phyloP scores from a whole-genome alignment of 2,329 filamentous ascomycete genomes.

The Xylariales sp. region DNA sequence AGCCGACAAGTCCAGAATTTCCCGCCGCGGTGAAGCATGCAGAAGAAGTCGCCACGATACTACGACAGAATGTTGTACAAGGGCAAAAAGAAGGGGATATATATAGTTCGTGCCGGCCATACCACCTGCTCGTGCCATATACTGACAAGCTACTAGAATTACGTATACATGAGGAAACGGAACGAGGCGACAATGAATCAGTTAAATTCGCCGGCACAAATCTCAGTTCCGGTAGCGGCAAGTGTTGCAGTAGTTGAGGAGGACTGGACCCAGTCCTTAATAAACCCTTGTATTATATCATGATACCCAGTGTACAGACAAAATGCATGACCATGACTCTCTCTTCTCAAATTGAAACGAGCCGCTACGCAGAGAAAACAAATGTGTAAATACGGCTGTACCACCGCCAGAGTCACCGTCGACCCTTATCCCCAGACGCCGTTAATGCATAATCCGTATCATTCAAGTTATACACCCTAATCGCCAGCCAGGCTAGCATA shows the following conservation, averaged over 20 bases:
- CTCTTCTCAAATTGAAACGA: conserved; percentile 16
- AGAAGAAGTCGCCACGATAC: conserved; percentile 81
- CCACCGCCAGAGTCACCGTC: conserved; percentile 16
- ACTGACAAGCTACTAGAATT: conserved; percentile 67
- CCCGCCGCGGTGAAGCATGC: conserved; percentile 79
- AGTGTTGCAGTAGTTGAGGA: conserved; percentile 44
- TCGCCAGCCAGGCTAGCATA: conserved; percentile 90
- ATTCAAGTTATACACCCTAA: conserved; percentile 55
- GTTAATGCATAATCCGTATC: conserved; percentile 43
- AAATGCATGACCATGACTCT: conserved; percentile 36
- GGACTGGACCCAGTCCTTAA: conserved; percentile 9
- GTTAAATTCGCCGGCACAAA: conserved; percentile 71
- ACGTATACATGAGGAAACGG: conserved; percentile 89
- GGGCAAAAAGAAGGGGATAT: conserved; percentile 68
- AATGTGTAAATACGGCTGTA: conserved; percentile 33
- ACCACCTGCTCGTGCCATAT: neutral
- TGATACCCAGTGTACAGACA: conserved; percentile 47
- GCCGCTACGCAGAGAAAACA: conserved; percentile 32
- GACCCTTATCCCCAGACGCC: conserved; percentile 48
- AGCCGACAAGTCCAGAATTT: conserved; percentile 67
- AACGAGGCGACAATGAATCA: conserved; percentile 92
- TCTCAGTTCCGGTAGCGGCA: conserved; percentile 43
- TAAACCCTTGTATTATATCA: conserved; percentile 45
- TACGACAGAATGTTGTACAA: conserved; percentile 89
- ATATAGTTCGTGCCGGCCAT: conserved; percentile 66